Conservation (phyloP, 106 monocot genomes). For the Allium sativum region DNA sequence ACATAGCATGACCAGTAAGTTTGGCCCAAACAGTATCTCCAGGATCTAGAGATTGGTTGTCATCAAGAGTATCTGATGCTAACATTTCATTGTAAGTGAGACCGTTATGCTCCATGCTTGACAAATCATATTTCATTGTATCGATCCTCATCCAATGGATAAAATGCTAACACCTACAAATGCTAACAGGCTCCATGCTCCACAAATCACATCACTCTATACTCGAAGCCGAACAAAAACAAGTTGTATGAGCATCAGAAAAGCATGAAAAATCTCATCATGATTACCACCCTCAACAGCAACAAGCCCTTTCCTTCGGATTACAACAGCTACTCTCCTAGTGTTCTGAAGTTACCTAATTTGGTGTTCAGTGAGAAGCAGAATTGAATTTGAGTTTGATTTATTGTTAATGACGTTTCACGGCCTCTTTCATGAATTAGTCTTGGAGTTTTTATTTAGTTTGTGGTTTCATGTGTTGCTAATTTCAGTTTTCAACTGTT, state of each 20-base stretch:
- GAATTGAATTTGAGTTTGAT: not conserved
- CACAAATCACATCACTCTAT: not conserved
- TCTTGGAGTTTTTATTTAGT: too few relatives aligned
- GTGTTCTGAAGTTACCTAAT: constrained; percentile 67
- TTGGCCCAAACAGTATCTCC: constrained; percentile 97
- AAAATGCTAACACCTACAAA: too few relatives aligned
- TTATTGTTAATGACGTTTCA: not conserved
- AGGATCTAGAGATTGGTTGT: constrained; percentile 55
- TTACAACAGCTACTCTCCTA: constrained; percentile 33
- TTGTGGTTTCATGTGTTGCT: too few relatives aligned
- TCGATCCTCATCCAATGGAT: too few relatives aligned
- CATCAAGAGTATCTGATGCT: constrained; percentile 66
- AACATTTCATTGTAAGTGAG: constrained; percentile 70
- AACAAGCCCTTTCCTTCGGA: not conserved
- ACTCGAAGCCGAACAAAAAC: constrained; percentile 37
- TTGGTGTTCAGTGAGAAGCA: constrained; percentile 37
- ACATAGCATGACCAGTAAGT: constrained; percentile 91
- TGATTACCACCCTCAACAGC: constrained; percentile 56
- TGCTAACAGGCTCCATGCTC: constrained; percentile 75
- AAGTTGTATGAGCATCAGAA: constrained; percentile 92
- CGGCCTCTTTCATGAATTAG: too few relatives aligned
- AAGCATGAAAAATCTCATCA: constrained; percentile 58
- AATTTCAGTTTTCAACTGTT: too few relatives aligned
- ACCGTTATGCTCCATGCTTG: constrained; percentile 42
- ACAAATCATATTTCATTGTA: constrained; percentile 40